Percentiles rank a stretch among this genome's conserved stretches.
Conservation (phyloP, 768 basidiomycete genomes). For the Serendipita sp. region DNA sequence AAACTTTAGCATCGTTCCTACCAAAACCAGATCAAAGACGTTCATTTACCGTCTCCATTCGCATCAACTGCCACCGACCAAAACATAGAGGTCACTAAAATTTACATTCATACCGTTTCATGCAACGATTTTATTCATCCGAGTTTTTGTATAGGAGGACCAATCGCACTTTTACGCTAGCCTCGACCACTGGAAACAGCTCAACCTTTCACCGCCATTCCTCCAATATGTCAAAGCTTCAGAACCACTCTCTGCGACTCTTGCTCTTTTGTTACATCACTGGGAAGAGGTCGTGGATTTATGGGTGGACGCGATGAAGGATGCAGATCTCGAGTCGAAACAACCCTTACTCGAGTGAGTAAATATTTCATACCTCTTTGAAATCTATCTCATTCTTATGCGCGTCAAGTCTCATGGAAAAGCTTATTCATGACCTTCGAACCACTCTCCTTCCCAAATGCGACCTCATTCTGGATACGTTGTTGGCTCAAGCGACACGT, state of each 20-base stretch:
- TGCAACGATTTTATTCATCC: background rate
- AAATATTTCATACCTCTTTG: background rate
- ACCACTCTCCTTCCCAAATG: conserved; percentile 55
- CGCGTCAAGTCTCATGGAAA: conserved; percentile 49
- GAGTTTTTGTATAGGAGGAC: conserved; percentile 36
- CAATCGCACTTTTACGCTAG: conserved; percentile 65
- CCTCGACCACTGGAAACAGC: conserved; percentile 58
- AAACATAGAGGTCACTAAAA: conserved; percentile 25
- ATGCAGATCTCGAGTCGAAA: conserved; percentile 56
- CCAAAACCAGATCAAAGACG: conserved; percentile 44
- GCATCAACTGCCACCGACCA: conserved; percentile 35
- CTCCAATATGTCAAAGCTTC: conserved; percentile 48
- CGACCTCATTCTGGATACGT: conserved; percentile 32
- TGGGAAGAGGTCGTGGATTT: conserved; percentile 50
- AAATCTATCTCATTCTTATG: background rate
- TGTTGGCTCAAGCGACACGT: conserved; percentile 41
- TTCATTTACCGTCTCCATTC: conserved; percentile 56
- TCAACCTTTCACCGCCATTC: conserved; percentile 66
- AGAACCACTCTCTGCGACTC: conserved; percentile 47
- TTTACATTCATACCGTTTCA: conserved; percentile 6
- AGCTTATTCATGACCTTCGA: conserved; percentile 66
- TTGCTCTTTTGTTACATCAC: conserved; percentile 70
- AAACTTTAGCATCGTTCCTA: conserved; percentile 54
- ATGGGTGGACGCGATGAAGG: conserved; percentile 44
- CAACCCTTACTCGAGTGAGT: conserved; percentile 62